Evolutionary conservation across 1,284 basidiomycete species (phyloP).

Genomic region (Pisolithus thermaeus): DNA sequence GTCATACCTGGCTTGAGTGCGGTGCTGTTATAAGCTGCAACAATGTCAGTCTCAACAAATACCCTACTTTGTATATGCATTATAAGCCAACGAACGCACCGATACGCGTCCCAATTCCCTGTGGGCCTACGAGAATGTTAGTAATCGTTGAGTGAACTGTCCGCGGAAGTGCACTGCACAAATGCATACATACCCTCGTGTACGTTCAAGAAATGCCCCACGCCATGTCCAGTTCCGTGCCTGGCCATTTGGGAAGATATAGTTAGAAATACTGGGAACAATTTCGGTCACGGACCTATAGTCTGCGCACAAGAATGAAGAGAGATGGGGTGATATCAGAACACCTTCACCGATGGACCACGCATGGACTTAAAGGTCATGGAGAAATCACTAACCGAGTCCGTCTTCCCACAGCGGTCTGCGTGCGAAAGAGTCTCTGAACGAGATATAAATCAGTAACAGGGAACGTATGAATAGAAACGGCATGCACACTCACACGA

Average conservation of each 20-base stretch:
- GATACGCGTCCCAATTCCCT: slow-evolving; percentile 80
- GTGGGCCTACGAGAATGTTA: slow-evolving; percentile 48
- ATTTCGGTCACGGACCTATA: slow-evolving; percentile 31
- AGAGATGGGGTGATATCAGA: not conserved
- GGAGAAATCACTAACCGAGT: slow-evolving; percentile 47
- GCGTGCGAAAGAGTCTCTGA: slow-evolving; percentile 81
- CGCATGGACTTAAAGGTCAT: not conserved
- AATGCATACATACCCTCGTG: slow-evolving; percentile 59
- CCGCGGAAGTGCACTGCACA: not conserved
- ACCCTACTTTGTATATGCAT: not conserved
- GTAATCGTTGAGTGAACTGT: not conserved
- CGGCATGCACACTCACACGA: slow-evolving; percentile 41
- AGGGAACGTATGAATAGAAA: not conserved
- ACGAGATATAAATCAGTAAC: slow-evolving; percentile 1
- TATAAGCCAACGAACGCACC: slow-evolving; percentile 31
- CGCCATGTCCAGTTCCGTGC: slow-evolving; percentile 91
- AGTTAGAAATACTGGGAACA: not conserved
- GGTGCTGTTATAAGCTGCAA: slow-evolving; percentile 59
- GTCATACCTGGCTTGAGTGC: slow-evolving; percentile 82
- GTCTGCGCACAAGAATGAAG: slow-evolving; percentile 25
- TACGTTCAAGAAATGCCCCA: slow-evolving; percentile 90
- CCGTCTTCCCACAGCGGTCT: slow-evolving; percentile 89
- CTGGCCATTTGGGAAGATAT: slow-evolving; percentile 28
- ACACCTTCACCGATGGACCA: not conserved
- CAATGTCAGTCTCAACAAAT: not conserved